Conservation (phyloP, 768 basidiomycete genomes). For the Filobasidium floriforme region DNA sequence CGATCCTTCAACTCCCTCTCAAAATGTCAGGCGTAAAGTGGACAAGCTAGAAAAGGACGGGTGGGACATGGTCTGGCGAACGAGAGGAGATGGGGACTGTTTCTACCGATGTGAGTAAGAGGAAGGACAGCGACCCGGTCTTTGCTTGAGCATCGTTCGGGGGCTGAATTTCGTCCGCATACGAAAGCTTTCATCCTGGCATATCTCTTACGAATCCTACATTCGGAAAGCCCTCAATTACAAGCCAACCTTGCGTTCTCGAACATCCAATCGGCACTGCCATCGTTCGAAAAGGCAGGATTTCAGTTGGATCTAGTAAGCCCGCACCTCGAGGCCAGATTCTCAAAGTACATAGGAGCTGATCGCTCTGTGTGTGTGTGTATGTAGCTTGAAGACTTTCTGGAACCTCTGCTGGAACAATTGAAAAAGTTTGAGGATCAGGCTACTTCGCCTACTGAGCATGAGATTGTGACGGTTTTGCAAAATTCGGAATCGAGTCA, state of each 20-base stretch:
- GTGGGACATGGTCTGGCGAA: constrained; percentile 60
- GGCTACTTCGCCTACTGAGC: constrained; percentile 27
- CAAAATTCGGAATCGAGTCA: constrained; percentile 42
- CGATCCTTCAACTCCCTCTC: constrained; percentile 24
- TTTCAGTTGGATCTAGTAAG: constrained; percentile 64
- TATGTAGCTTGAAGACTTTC: constrained; percentile 54
- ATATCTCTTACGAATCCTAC: constrained; percentile 65
- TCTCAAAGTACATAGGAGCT: no score
- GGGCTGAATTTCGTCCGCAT: background rate
- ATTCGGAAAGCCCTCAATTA: constrained; percentile 47
- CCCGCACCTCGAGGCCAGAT: no score
- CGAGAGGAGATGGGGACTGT: constrained; percentile 71
- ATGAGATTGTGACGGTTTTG: constrained; percentile 31
- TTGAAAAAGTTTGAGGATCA: constrained; percentile 44
- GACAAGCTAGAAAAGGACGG: constrained; percentile 60
- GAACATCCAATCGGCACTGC: constrained; percentile 51
- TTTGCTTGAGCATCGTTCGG: background rate
- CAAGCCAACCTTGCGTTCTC: constrained; percentile 54
- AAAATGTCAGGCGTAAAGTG: constrained; percentile 63
- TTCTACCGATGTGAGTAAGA: constrained; percentile 71
- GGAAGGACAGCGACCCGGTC: no score
- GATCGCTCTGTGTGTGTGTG: background rate
- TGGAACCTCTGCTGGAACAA: constrained; percentile 56
- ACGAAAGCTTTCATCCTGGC: constrained; percentile 67
- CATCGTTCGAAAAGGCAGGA: constrained; percentile 54